Base-by-base conservation (phyloP, 257 asterid species). In the Apocynum venetum region DNA sequence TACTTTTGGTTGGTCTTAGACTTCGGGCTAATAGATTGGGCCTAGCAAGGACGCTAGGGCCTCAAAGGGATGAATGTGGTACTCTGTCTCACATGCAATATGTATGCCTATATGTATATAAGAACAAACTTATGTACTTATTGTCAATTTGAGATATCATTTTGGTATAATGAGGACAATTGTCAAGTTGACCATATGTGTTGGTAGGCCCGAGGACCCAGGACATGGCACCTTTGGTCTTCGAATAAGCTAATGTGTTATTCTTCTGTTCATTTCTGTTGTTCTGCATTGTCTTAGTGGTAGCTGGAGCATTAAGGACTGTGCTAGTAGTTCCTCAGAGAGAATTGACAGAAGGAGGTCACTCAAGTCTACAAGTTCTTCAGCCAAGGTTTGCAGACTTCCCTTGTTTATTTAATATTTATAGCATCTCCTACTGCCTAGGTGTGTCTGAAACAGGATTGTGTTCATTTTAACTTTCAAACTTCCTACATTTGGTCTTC, bases 311-410 rank as follows among this genome's bases (percentile, higher is more conserved):
- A 81, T 38, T 51, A 84, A 84, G 71, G 85, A 79, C 63, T 61
- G 75, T 67, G 88, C 85, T 56, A 47, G 74, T 41, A 83, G 76
- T 75, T 77, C 72, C 44, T 55, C 70, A 15, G 80, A 71, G 41
- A 92, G 83, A 80, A 80, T 72, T 78, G 89, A 82, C 1, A 92
- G 76, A 80, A 82, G 82, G 80, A 78, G 44, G 72, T 83, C 94
- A 63, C 83, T 92, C 82, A 91, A 83, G 90, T 91, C 92, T 60
- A 81, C 84, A 68, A 81, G 93, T 73, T 87, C 85, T 77, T 85
- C 91, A 57, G 84, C 84, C 6, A 88, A 91, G 96, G 98, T 91
- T 80, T 79, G 83, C 56, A 74, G 15, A 76, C 73, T 61, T 43
- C 6, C 46, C 78, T 75, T 46, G 44, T 63, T 71, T 72, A 14